A percentile compares a stretch with the other conserved stretches of the same genome.
These are phyloP conservation scores for Dictyostelium intermedium DNA, from an alignment of 78 protist species.

Conservation along the genomic window DNA sequence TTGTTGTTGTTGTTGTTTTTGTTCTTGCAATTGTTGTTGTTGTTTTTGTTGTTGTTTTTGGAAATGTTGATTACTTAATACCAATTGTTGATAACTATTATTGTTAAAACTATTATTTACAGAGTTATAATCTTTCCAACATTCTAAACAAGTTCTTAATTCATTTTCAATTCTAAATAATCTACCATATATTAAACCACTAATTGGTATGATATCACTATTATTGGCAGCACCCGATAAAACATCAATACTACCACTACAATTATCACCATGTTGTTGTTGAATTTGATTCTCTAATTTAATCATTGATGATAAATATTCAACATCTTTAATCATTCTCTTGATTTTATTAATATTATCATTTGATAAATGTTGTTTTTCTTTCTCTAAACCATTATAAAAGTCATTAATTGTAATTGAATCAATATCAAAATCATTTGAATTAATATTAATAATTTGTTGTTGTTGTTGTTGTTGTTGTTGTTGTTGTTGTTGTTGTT, in stretches of 20 bases:
- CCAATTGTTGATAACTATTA: background rate
- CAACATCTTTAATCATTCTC: conserved; percentile 65
- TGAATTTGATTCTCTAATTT: conserved; percentile 10
- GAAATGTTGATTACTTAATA: background rate
- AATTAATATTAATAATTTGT: background rate
- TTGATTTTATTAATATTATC: conserved; percentile 39
- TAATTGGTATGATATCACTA: conserved; percentile 48
- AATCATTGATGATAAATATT: conserved; percentile 46
- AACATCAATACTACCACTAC: background rate
- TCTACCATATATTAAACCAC: conserved; percentile 53
- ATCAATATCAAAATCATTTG: background rate
- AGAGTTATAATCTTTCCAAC: conserved; percentile 21
- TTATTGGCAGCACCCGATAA: background rate
- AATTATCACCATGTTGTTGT: background rate
- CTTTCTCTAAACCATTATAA: background rate
- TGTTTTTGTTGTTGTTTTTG: background rate
- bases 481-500: background rate
- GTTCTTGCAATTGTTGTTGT: background rate
- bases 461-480: background rate
- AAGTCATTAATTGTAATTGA: background rate
- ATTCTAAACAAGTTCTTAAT: conserved; percentile 36
- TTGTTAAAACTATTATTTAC: background rate
- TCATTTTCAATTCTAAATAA: conserved; percentile 60
- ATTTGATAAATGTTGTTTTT: background rate
- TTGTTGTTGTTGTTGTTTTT: background rate